Evolutionary conservation across 2,329 filamentous ascomycete species (phyloP), one percentile per base, ranked within the genome.

Genomic region (Periconia sp.): DNA sequence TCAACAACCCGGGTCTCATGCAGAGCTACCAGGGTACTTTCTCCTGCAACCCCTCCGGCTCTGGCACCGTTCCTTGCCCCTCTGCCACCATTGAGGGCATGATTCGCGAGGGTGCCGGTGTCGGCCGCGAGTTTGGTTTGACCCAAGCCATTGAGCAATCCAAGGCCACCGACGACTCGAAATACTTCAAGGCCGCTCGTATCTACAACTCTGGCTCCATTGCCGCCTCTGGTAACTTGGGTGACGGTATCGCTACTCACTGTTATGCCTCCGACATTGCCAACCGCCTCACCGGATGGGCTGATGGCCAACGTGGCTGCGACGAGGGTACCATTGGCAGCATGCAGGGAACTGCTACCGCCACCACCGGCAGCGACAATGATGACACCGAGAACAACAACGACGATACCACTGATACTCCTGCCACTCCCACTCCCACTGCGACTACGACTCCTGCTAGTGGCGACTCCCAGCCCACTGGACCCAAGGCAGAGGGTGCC

Each of bases 261-360:
- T 80, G 77, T 66, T 82, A 82, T 56, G 67, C 72, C 7, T 71
- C 66, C 13, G 78, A 81, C 48, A 65, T 81, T 49, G 78, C 79
- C 34, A 79, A 78, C 54, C 66, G 75, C 31, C 61, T 78, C 29
- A 60, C 62, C 12, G 71, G 74, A 10, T 76, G 73, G 73, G 62
- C 63, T 25, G 26, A 31, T 13, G 52, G 50, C 16, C 39, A 45
- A 8, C 50, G 48, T 33, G n/a, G 16, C 11, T 65, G 62, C 43
- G 42, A 56, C 16, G 48, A 56, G 30, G 40, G 19, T 18, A 41
- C 49, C 28, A 56, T 57, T 31, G 55, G 47, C 31, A 18, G 17
- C n/a, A 24, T 52, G 4, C 31, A 30, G 6, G 50, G 46, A 37
- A 36, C 38, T 32, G 34, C 40, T 29, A 18, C 46, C 22, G 26